phyloP scores from a whole-genome alignment of 2,329 filamentous ascomycete species.

The Aspergillus sp. region DNA sequence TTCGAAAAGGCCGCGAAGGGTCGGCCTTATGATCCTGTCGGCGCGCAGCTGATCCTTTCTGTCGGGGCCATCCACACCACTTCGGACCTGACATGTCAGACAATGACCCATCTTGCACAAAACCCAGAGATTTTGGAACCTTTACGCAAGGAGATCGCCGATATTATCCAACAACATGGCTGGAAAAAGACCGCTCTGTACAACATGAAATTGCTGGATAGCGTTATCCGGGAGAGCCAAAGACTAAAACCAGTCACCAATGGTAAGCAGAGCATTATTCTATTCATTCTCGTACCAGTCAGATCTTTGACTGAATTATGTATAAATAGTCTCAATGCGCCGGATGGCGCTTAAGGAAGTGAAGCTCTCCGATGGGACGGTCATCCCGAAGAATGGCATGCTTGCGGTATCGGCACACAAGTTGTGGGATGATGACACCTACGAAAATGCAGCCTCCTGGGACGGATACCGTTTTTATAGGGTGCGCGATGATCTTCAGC shows the following conservation, averaged over 20 bases:
- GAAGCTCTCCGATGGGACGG: too few relatives aligned
- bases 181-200: background rate
- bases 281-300: too few relatives aligned
- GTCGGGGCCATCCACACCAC: background rate
- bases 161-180: background rate
- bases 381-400: too few relatives aligned
- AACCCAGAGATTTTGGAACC: background rate
- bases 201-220: conserved; percentile 12
- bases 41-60: background rate
- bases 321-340: too few relatives aligned
- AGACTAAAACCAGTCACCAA: conserved; percentile 1
- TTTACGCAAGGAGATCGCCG: background rate
- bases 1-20: conserved; percentile 1
- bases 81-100: conserved; percentile 1
- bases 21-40: background rate
- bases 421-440: too few relatives aligned
- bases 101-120: background rate
- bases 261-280: background rate
- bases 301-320: too few relatives aligned
- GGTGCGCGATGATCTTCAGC: too few relatives aligned
- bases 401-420: too few relatives aligned
- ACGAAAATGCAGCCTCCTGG: too few relatives aligned
- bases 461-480: too few relatives aligned
- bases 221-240: conserved; percentile 11
- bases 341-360: too few relatives aligned